Evolutionary conservation across 139 green algal species (phyloP).

Genomic region (Chlamydomonas urium): DNA sequence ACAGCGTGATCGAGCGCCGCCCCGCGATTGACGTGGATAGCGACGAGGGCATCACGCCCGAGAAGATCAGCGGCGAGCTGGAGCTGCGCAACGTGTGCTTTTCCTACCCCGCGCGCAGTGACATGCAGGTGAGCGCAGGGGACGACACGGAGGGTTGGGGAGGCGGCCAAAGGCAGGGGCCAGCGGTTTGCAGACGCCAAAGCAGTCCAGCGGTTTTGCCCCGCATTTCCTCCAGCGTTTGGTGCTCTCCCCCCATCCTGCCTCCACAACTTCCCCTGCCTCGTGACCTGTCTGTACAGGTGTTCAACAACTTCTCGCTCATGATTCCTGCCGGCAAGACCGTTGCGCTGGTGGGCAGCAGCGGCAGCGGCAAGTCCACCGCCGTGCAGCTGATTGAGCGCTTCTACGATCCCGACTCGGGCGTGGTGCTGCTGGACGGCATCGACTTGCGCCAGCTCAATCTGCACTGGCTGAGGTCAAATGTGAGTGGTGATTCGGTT

Average conservation of each 20-base stretch:
- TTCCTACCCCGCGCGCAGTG: slow-evolving; percentile 70
- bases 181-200: too few relatives aligned
- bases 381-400: slow-evolving; percentile 80
- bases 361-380: slow-evolving; percentile 81
- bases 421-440: slow-evolving; percentile 72
- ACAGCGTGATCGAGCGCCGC: not conserved
- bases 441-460: slow-evolving; percentile 65
- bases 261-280: not conserved
- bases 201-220: too few relatives aligned
- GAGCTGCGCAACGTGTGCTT: slow-evolving; percentile 66
- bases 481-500: too few relatives aligned
- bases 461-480: slow-evolving; percentile 67
- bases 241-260: not conserved
- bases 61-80: slow-evolving; percentile 26
- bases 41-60: not conserved
- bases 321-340: slow-evolving; percentile 64
- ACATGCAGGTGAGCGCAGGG: slow-evolving; percentile 56
- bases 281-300: slow-evolving; percentile 3
- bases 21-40: slow-evolving; percentile 1
- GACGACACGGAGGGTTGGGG: too few relatives aligned
- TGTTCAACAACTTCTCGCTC: slow-evolving; percentile 29
- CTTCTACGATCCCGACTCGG: slow-evolving; percentile 80
- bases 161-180: too few relatives aligned
- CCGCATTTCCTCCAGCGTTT: too few relatives aligned
- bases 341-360: slow-evolving; percentile 84